A percentile compares a stretch with the other conserved stretches of the same genome.
These are phyloP conservation scores for Hemileia vastatrix DNA, from an alignment of 1,284 basidiomycete genomes.

Conservation along the genomic window DNA sequence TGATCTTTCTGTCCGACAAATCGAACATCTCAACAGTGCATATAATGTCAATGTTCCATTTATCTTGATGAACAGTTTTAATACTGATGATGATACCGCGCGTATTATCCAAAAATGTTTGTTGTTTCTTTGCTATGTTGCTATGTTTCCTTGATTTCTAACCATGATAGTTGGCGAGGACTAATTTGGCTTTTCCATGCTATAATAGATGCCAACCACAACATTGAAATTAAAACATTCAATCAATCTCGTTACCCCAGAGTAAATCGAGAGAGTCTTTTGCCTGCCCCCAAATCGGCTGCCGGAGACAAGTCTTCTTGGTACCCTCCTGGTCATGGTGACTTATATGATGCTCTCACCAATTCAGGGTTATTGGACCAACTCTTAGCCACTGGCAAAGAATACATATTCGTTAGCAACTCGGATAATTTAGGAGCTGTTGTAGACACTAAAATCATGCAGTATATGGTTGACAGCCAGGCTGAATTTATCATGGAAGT, in stretches of 20 bases:
- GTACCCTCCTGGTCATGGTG: conserved; percentile 99
- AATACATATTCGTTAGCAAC: conserved; percentile 98
- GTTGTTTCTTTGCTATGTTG: background rate
- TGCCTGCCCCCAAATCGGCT: conserved; percentile 76
- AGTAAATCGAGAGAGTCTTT: conserved; percentile 86
- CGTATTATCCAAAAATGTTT: conserved; percentile 92
- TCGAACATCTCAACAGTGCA: conserved; percentile 63
- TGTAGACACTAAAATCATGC: conserved; percentile 73
- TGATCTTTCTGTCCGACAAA: conserved; percentile 91
- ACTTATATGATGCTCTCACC: conserved; percentile 82
- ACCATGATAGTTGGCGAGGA: background rate
- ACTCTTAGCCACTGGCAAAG: conserved; percentile 87
- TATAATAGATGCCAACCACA: conserved; percentile 34
- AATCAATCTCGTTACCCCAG: conserved; percentile 98
- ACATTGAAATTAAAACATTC: conserved; percentile 54
- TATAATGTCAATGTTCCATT: conserved; percentile 76
- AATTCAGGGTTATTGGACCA: conserved; percentile 96
- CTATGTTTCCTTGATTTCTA: background rate
- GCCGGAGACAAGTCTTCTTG: conserved; percentile 90
- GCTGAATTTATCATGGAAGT: conserved; percentile 52
- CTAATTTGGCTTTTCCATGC: background rate
- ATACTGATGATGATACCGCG: conserved; percentile 61
- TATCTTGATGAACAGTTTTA: conserved; percentile 99
- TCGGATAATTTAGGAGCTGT: conserved; percentile 98
- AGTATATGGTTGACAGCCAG: conserved; percentile 50